Evolutionary conservation across 257 asterid species (phyloP).

Genomic region (Rehmannia glutinosa): DNA sequence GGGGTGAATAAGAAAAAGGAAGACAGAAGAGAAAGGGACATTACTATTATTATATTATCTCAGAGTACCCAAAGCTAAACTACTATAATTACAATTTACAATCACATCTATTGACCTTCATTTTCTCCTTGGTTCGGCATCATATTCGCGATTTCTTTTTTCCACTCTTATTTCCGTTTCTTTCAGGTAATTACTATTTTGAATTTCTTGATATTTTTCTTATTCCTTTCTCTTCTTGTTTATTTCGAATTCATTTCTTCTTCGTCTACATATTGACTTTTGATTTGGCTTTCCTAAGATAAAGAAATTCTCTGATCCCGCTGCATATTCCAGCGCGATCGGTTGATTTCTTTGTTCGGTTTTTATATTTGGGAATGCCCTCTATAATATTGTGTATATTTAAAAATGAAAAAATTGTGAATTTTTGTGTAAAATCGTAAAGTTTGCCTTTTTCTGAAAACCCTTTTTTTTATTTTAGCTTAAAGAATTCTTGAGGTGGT

Average conservation of each 20-base stretch:
- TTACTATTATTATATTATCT: not conserved
- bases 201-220: not conserved
- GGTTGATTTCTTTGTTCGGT: slow-evolving; percentile 32
- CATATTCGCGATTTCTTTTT: slow-evolving; percentile 34
- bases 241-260: not conserved
- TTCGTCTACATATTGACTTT: slow-evolving; percentile 4
- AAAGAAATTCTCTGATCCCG: slow-evolving; percentile 51
- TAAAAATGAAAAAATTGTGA: not conserved
- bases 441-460: slow-evolving; percentile 6
- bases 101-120: slow-evolving; percentile 8
- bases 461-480: not conserved
- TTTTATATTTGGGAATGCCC: slow-evolving; percentile 12
- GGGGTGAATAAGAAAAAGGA: too few relatives aligned
- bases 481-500: slow-evolving; percentile 22
- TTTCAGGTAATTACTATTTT: slow-evolving; percentile 35
- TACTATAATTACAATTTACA: not conserved
- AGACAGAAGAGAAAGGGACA: too few relatives aligned
- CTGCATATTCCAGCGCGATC: slow-evolving; percentile 59
- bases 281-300: slow-evolving; percentile 7
- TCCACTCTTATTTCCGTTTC: slow-evolving; percentile 14
- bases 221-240: not conserved
- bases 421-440: not conserved
- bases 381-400: slow-evolving; percentile 7
- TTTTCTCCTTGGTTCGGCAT: slow-evolving; percentile 26
- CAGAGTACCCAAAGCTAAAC: not conserved